Evolutionary conservation across 2,329 filamentous ascomycete species (phyloP), one percentile per base, ranked within the genome.

Genomic region (Aspergillus versicolor): DNA sequence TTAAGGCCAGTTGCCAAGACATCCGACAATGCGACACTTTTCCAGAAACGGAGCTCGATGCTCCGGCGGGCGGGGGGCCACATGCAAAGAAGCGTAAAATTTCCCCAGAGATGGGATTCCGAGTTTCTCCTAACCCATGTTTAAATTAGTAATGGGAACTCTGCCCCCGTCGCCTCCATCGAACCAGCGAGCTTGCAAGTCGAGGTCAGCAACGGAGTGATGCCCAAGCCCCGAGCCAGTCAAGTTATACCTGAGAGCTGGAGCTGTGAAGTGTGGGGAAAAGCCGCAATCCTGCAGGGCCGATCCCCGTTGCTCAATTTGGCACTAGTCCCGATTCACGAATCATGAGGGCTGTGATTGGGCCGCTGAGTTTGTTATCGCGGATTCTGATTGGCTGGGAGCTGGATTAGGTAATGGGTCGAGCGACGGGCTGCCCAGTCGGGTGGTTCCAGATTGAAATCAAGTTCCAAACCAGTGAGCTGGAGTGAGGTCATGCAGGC

Each of bases 271-370:
- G 32, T 65, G 58, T 64, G 61, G 64, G 61, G 63, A 61, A 59
- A 59, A 47, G 45, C 58, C 60, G 56, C 59, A 59, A 58, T 51
- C 58, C 63, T 65, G 61, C 63, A 65, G 65, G 61, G 64, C 63
- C 58, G 65, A 67, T 67, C 65, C 63, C 64, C 64, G 65, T 67
- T 67, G 59, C 60, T 21, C 62, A 56, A 58, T 58, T 46, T 61
- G 44, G 58, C 60, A 54, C 58, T 65, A 68, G 43, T 41, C 67
- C 62, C 34, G 44, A 61, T 65, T 63, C 47, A 57, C 30, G 4
- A 40, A 30, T 8, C 11, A n/a, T n/a, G 9, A 34, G 2, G 1
- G 0, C 21, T 24, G 9, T 70, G 62, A 70, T 70, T 70, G 67
- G 68, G 5, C 8, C n/a, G 12, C 3, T 7, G 13, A 40, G 30